Base-by-base conservation (phyloP, 768 basidiomycete species). In the Kondoa subrosea region DNA sequence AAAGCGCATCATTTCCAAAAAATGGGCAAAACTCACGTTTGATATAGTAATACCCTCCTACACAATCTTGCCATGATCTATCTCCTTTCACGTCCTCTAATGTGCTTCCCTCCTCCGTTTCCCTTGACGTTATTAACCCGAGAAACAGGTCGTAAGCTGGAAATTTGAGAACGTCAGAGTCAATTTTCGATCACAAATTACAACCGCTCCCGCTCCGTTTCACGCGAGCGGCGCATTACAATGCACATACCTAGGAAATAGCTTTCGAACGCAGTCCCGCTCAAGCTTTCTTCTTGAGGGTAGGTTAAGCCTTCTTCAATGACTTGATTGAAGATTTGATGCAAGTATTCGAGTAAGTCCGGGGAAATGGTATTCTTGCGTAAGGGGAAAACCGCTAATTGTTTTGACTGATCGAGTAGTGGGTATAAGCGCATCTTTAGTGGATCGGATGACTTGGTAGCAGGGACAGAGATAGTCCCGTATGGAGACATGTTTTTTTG, bases 231-330 rank as follows among this genome's bases (percentile, higher is more conserved):
- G n/a, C n/a, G n/a, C n/a, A n/a, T n/a, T n/a, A n/a, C n/a, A n/a
- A n/a, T n/a, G n/a, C n/a, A n/a, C n/a, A n/a, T n/a, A 74, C 72
- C 68, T 3, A 74, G 71, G 69, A 73, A 74, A 68, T 74, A 74
- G n/a, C 50, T 66, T 70, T 73, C 33, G 1, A 56, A 16, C 4
- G 1, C 17, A 14, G 16, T 14, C 16, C 0, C 27, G 0, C 14
- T 34, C 33, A 59, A 25, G 15, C 4, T 30, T 25, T 4, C 4
- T 25, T 59, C 58, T 30, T 59, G 91, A 0, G 91, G 90, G 76
- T 92, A 93, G 4, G 91, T 89, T 70, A 79, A 73, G 1, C 91
- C 91, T 59, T 82, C 82, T 67, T 84, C 85, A 15, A 93, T 80
- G 72, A 87, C 88, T 65, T 80, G 79, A n/a, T 83, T 82, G 76